Percentiles rank a stretch among this genome's conserved stretches.
phyloP scores from a whole-genome alignment of 495 filamentous ascomycete genomes.

The Durotheca rogersii region DNA sequence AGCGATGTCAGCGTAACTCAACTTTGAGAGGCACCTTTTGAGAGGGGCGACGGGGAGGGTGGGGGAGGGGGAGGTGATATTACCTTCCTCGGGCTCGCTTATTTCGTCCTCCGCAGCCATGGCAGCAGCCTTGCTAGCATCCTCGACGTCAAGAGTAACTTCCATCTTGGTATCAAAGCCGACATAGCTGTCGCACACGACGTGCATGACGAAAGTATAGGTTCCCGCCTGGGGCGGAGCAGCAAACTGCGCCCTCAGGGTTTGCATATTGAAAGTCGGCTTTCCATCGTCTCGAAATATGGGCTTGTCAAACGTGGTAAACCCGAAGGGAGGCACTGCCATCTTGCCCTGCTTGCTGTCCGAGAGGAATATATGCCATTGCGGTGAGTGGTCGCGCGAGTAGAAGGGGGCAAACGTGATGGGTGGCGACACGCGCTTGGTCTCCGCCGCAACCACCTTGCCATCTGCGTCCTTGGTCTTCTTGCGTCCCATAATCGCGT shows the following conservation, averaged over 20 bases:
- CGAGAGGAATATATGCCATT: constrained; percentile 90
- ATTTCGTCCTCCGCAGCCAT: constrained; percentile 89
- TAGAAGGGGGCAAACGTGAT: constrained; percentile 88
- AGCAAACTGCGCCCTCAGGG: constrained; percentile 95
- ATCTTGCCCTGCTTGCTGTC: constrained; percentile 93
- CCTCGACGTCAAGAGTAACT: constrained; percentile 86
- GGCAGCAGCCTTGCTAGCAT: constrained; percentile 77
- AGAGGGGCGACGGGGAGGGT: too few relatives aligned
- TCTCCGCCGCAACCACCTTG: constrained; percentile 49
- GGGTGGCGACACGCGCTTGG: constrained; percentile 71
- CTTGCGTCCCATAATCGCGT: constrained; percentile 82
- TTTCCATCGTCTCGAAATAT: constrained; percentile 70
- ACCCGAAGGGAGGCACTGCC: constrained; percentile 90
- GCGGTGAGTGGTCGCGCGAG: constrained; percentile 80
- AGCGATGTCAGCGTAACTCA: constrained; percentile 32
- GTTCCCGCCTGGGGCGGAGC: constrained; percentile 89
- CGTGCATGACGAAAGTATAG: constrained; percentile 88
- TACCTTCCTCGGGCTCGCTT: constrained; percentile 96
- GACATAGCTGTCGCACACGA: constrained; percentile 90
- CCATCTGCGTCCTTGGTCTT: constrained; percentile 58
- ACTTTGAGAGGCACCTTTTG: constrained; percentile 1
- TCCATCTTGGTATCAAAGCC: constrained; percentile 89
- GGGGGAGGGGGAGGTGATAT: too few relatives aligned
- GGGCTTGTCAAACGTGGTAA: constrained; percentile 84
- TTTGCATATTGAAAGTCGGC: constrained; percentile 89